These are phyloP conservation scores for Xylaria sp. DNA, from an alignment of 2,329 filamentous ascomycete species.

Conservation along the genomic window DNA sequence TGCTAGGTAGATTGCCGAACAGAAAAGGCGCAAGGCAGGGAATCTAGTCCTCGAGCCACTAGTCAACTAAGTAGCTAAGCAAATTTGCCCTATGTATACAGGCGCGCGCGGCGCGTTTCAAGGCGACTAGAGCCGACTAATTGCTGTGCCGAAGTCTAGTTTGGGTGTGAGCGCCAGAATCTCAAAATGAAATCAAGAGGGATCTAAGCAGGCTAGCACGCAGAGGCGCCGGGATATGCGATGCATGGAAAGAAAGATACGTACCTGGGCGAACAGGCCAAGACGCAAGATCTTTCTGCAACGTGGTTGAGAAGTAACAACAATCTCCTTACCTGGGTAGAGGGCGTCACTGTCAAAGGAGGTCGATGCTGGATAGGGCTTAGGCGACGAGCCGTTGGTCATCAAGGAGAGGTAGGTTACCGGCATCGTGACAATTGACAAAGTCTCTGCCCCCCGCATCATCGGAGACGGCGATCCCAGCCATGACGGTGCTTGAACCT, in stretches of 20 bases:
- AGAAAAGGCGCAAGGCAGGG: conserved; percentile 41
- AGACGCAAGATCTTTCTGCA: conserved; percentile 30
- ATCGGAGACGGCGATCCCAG: conserved; percentile 39
- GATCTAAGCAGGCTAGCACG: conserved; percentile 8
- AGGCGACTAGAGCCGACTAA: conserved; percentile 23
- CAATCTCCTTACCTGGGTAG: conserved; percentile 20
- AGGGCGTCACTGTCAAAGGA: conserved; percentile 23
- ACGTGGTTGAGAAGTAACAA: conserved; percentile 19
- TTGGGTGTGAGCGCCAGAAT: conserved; percentile 28
- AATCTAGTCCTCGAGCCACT: conserved; percentile 44
- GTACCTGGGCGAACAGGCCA: conserved; percentile 1
- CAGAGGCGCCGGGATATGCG: conserved; percentile 28
- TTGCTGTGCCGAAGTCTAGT: conserved; percentile 25
- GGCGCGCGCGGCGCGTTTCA: conserved; percentile 31
- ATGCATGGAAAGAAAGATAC: conserved; percentile 17
- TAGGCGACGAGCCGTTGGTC: conserved; percentile 21
- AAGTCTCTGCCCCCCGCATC: conserved; percentile 17
- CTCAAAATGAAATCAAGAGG: conserved; percentile 20
- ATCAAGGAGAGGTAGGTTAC: conserved; percentile 10
- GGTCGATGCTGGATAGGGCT: conserved; percentile 19
- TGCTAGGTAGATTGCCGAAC: conserved; percentile 50
- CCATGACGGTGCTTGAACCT: conserved; percentile 21
- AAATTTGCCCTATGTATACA: conserved; percentile 35
- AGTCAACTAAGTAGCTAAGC: conserved; percentile 30
- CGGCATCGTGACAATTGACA: conserved; percentile 25